phyloP scores from a whole-genome alignment of 257 asterid species.

The Dorcoceras hygrometricum region DNA sequence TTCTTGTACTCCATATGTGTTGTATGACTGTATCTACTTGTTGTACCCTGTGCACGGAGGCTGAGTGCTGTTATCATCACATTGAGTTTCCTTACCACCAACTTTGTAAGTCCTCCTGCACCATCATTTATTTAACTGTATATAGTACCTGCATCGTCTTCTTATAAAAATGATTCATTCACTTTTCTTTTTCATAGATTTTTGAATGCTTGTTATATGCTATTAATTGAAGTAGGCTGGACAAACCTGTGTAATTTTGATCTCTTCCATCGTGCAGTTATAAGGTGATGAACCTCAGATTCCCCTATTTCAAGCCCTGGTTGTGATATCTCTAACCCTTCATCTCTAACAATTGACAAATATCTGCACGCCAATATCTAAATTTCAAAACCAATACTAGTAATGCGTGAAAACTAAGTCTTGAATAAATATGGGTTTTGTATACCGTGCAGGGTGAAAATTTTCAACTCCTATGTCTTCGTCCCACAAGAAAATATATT shows the following conservation, averaged over 20 bases:
- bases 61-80: slow-evolving; percentile 53
- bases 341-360: slow-evolving; percentile 58
- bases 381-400: not conserved
- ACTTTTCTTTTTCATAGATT: not conserved
- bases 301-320: slow-evolving; percentile 63
- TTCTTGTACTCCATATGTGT: not conserved
- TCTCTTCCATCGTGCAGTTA: slow-evolving; percentile 67
- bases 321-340: slow-evolving; percentile 87
- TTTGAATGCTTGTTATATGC: not conserved
- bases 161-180: not conserved
- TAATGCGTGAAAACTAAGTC: not conserved
- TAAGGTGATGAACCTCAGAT: slow-evolving; percentile 90
- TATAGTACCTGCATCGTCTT: not conserved
- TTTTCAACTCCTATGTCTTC: slow-evolving; percentile 81
- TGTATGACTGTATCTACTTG: not conserved
- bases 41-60: slow-evolving; percentile 96
- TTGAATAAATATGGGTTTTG: not conserved
- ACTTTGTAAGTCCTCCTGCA: slow-evolving; percentile 66
- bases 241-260: slow-evolving; percentile 65
- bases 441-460: slow-evolving; percentile 65
- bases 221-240: not conserved
- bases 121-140: not conserved
- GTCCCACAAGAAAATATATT: slow-evolving; percentile 69
- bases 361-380: slow-evolving; percentile 39
- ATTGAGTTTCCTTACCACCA: slow-evolving; percentile 51